phyloP scores from a whole-genome alignment of 2,329 filamentous ascomycete genomes.

The Fusarium foetens region DNA sequence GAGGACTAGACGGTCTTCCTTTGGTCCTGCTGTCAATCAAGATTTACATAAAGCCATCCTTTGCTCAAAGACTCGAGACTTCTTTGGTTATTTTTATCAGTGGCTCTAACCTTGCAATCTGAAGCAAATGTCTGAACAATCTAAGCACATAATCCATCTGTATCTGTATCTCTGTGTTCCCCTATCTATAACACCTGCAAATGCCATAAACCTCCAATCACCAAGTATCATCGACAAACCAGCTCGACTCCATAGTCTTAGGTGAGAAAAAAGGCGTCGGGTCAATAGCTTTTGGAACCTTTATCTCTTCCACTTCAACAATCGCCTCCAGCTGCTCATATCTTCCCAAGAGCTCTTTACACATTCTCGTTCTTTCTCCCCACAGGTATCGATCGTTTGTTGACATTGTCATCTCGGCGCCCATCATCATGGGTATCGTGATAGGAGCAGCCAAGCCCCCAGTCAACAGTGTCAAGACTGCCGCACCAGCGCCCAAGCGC shows the following conservation, averaged over 20 bases:
- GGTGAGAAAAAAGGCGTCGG: neutral
- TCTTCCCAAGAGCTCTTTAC: neutral
- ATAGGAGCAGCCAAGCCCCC: neutral
- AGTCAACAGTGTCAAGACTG: neutral
- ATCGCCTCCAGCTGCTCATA: neutral
- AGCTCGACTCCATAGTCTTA: constrained; percentile 1
- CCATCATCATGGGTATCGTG: neutral
- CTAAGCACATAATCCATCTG: rapidly evolving
- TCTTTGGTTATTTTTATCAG: neutral
- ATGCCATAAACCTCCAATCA: neutral
- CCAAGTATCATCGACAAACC: constrained; percentile 16
- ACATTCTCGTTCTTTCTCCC: neutral
- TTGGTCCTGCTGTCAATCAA: neutral
- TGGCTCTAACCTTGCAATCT: rapidly evolving
- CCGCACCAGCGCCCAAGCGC: constrained; percentile 13
- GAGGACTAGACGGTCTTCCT: no score
- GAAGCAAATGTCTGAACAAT: neutral
- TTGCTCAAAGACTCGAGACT: neutral
- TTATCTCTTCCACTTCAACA: neutral
- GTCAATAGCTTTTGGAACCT: neutral
- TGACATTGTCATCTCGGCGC: neutral
- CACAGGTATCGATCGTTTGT: neutral
- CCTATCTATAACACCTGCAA: neutral
- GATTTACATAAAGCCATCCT: neutral
- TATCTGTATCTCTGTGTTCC: neutral